A percentile compares a stretch with the other conserved stretches of the same genome.
Conservation (phyloP, 495 filamentous ascomycete species). For the Daldinia loculata region DNA sequence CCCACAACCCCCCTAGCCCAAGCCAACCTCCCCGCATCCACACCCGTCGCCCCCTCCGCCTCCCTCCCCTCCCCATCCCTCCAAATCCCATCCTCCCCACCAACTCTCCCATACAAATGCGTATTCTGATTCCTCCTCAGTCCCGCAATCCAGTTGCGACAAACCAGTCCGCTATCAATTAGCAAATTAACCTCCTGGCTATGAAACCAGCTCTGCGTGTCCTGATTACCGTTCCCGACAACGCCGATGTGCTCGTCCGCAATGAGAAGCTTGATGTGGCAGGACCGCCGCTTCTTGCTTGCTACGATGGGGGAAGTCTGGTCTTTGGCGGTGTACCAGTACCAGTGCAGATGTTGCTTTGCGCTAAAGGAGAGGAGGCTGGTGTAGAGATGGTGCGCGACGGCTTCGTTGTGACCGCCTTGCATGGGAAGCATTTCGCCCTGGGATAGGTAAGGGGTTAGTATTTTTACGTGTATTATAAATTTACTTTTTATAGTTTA, state of each 20-base stretch:
- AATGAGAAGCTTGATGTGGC: slow-evolving; percentile 81
- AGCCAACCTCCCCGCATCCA: slow-evolving; percentile 64
- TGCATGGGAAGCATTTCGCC: slow-evolving; percentile 79
- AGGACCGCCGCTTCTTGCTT: slow-evolving; percentile 67
- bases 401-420: slow-evolving; percentile 78
- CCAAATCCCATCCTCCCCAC: slow-evolving; percentile 67
- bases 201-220: slow-evolving; percentile 84
- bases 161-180: slow-evolving; percentile 69
- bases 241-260: slow-evolving; percentile 73
- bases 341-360: slow-evolving; percentile 61
- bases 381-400: slow-evolving; percentile 65
- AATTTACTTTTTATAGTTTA: too few relatives aligned
- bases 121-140: slow-evolving; percentile 78
- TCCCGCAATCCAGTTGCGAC: slow-evolving; percentile 67
- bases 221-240: slow-evolving; percentile 79
- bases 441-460: slow-evolving; percentile 33
- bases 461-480: not conserved
- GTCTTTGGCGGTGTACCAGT: slow-evolving; percentile 78
- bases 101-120: slow-evolving; percentile 65
- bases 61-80: slow-evolving; percentile 63
- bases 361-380: slow-evolving; percentile 55
- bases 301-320: slow-evolving; percentile 71
- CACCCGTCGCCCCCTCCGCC: slow-evolving; percentile 67
- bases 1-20: slow-evolving; percentile 71
- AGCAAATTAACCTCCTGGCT: slow-evolving; percentile 79